phyloP scores from a whole-genome alignment of 2,329 filamentous ascomycete species.

The Exophiala phaeomuriformis region DNA sequence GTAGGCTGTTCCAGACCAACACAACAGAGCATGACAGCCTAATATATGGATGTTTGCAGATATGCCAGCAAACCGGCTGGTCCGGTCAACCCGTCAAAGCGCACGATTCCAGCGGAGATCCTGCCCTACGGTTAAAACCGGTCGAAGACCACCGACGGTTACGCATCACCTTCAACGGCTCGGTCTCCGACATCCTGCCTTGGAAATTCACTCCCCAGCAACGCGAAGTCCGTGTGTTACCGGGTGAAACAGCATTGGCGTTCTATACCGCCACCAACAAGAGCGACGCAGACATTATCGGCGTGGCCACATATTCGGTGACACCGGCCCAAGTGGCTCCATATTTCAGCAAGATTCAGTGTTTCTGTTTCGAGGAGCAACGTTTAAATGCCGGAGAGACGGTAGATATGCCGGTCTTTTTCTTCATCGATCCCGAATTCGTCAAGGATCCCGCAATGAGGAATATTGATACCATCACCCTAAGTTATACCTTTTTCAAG shows the following conservation, averaged over 20 bases:
- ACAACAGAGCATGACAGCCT: neutral
- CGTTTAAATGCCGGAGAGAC: slow-evolving; percentile 89
- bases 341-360: slow-evolving; percentile 99
- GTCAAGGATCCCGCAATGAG: slow-evolving; percentile 87
- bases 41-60: slow-evolving; percentile 30
- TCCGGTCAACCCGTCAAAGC: slow-evolving; percentile 86
- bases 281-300: slow-evolving; percentile 87
- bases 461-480: slow-evolving; percentile 86
- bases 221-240: slow-evolving; percentile 88
- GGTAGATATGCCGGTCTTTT: slow-evolving; percentile 99
- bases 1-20: slow-evolving; percentile 30
- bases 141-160: slow-evolving; percentile 75
- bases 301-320: slow-evolving; percentile 94
- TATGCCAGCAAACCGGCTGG: slow-evolving; percentile 59
- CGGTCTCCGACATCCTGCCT: slow-evolving; percentile 86
- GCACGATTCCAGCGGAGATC: slow-evolving; percentile 56
- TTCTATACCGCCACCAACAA: slow-evolving; percentile 97
- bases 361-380: slow-evolving; percentile 98
- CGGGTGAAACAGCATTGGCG: slow-evolving; percentile 90
- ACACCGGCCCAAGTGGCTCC: slow-evolving; percentile 91
- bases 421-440: slow-evolving; percentile 96
- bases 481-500: slow-evolving; percentile 98
- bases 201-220: slow-evolving; percentile 98
- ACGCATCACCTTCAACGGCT: slow-evolving; percentile 91
- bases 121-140: slow-evolving; percentile 69